Conservation (phyloP, 2,329 filamentous ascomycete genomes). For the Botrytis hyacinthi region DNA sequence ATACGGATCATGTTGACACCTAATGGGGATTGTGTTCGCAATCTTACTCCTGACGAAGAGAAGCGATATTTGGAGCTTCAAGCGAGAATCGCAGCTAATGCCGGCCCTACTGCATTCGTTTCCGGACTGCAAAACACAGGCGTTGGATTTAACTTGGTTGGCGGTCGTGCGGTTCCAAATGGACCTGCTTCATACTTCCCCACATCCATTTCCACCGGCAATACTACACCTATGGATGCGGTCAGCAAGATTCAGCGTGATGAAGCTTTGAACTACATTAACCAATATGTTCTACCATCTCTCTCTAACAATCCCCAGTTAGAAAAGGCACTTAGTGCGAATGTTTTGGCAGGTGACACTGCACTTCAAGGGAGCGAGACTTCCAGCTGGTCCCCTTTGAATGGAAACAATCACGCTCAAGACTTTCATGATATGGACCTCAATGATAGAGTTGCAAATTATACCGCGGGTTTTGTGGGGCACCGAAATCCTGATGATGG, state of each 20-base stretch:
- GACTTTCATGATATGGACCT: conserved; percentile 34
- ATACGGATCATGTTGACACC: conserved; percentile 70
- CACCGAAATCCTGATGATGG: conserved; percentile 34
- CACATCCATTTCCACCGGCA: conserved; percentile 34
- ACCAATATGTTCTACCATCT: conserved; percentile 62
- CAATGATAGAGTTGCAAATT: conserved; percentile 34
- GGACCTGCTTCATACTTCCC: conserved; percentile 63
- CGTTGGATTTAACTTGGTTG: conserved; percentile 60
- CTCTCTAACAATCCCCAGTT: conserved; percentile 39
- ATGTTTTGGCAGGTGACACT: conserved; percentile 35
- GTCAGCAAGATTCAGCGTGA: conserved; percentile 65
- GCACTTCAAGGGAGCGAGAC: conserved; percentile 31
- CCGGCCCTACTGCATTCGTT: conserved; percentile 55
- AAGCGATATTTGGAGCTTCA: conserved; percentile 69
- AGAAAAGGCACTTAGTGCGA: conserved; percentile 39
- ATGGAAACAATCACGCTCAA: conserved; percentile 25
- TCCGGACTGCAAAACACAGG: conserved; percentile 54
- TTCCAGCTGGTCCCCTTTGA: conserved; percentile 31
- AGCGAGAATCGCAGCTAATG: conserved; percentile 51
- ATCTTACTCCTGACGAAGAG: conserved; percentile 67
- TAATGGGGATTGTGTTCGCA: conserved; percentile 72
- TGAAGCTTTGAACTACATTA: conserved; percentile 66
- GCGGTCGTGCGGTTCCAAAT: conserved; percentile 63
- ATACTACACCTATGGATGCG: conserved; percentile 50
- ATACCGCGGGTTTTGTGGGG: conserved; percentile 38